Evolutionary conservation across 352 stramenopile genomes (phyloP).

Genomic region (Globisporangium cylindrosporum): DNA sequence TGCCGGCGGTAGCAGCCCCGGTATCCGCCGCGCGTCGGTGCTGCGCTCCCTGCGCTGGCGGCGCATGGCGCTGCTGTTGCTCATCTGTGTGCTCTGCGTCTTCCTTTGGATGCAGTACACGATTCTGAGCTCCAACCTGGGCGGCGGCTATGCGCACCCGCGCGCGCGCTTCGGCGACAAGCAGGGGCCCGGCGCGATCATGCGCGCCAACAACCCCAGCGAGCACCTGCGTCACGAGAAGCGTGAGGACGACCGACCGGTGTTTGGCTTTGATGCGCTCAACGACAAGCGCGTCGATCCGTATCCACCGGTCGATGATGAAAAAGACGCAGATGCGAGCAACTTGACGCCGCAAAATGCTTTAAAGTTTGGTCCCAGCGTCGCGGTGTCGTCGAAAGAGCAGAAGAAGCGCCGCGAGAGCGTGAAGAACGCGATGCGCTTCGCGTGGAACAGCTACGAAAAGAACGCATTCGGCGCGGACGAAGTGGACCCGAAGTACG

Average conservation of each 20-base stretch:
- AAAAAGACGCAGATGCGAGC: conserved; percentile 1
- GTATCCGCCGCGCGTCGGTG: neutral
- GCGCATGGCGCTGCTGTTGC: conserved; percentile 13
- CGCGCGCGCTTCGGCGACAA: conserved; percentile 10
- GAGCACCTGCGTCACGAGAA: conserved; percentile 4
- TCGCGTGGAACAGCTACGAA: conserved; percentile 90
- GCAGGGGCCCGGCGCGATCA: conserved; percentile 10
- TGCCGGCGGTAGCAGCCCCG: conserved; percentile 15
- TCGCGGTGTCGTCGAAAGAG: conserved; percentile 4
- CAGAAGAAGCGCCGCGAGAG: conserved; percentile 44
- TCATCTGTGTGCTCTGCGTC: conserved; percentile 22
- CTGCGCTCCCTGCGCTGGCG: conserved; percentile 26
- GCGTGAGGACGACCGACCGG: neutral
- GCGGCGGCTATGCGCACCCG: conserved; percentile 17
- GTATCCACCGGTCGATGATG: conserved; percentile 8
- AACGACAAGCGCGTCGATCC: neutral
- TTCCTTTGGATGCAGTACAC: conserved; percentile 61
- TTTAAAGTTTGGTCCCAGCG: neutral
- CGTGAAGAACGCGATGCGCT: conserved; percentile 67
- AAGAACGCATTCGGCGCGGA: conserved; percentile 94
- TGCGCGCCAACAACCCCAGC: conserved; percentile 11
- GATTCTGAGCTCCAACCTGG: conserved; percentile 38
- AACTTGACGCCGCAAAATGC: neutral
- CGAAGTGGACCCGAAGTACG: conserved; percentile 89
- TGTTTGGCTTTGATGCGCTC: conserved; percentile 17